Base-by-base conservation (phyloP, 257 asterid species). In the Nicotiana knightiana region DNA sequence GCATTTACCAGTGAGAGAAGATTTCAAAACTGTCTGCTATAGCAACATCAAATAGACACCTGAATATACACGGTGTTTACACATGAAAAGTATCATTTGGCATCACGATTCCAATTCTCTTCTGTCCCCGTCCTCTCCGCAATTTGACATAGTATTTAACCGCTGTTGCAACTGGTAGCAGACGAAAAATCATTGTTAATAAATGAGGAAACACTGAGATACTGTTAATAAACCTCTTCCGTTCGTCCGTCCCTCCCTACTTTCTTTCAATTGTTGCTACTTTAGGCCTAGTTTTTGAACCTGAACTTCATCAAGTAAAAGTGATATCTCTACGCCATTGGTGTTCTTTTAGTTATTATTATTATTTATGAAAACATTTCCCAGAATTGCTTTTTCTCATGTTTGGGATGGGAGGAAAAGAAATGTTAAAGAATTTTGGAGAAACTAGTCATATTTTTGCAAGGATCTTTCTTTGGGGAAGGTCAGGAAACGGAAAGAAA, bases 151-250 rank as follows among this genome's bases (percentile, higher is more conserved):
- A 46, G 87, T 82, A 83, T 85, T 89, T 81, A 96, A 67, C 83
- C 86, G 91, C 82, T 91, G 96, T 86, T 96, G 97, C 90, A 96
- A 90, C 97, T 94, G 94, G 85, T 67, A 85, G 84, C 54, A 88
- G 83, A 53, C 26, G 8, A 73, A 48, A 71, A 73, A 48, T 2
- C 79, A 48, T 51, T 26, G 62, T 73, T 48, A 73, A 58, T 6
- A 18, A 17, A 17, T 58, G 63, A 58, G 62, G 43, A 24, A 16
- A 26, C 62, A 26, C 58, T 26, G 51, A n/a, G 61, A 73, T 12
- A 53, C 37, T 21, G 30, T 43, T 5, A 21, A 46, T 71, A 71
- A 46, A 71, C 59, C 78, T 70, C 58, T 39, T 57, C 32, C 24
- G 6, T 37, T 18, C 30, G 13, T 9, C 63, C 63, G 11, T 58